phyloP scores from a whole-genome alignment of 768 basidiomycete genomes.

The Piloderma croceum region DNA sequence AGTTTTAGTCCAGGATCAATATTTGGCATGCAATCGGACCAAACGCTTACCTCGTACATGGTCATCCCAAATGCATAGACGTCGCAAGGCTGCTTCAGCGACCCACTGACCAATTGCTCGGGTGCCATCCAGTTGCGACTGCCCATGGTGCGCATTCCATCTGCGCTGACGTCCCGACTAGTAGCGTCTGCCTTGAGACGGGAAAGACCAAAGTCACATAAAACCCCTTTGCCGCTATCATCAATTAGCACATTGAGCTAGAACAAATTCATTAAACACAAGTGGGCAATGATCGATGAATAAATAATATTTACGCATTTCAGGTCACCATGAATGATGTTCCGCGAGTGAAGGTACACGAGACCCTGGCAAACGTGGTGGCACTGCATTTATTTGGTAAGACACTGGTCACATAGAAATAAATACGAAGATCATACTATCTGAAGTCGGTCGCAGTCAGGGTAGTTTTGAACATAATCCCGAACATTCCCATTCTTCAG shows the following conservation, averaged over 20 bases:
- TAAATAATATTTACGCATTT: neutral
- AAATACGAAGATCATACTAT: neutral
- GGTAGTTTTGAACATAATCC: conserved; percentile 7
- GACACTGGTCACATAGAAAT: neutral
- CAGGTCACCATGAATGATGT: conserved; percentile 4
- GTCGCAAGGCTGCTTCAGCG: conserved; percentile 11
- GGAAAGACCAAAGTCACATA: too few species aligned
- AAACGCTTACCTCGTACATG: conserved; percentile 19
- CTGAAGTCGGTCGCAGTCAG: conserved; percentile 1
- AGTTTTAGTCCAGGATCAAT: neutral
- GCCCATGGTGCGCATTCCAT: conserved; percentile 19
- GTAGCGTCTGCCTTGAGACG: conserved; percentile 12
- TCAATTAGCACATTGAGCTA: conserved; percentile 13
- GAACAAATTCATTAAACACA: too few species aligned
- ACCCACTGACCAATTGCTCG: conserved; percentile 9
- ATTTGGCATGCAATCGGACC: conserved; percentile 11
- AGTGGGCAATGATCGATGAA: too few species aligned
- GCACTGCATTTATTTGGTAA: conserved; percentile 1
- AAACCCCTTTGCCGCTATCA: conserved; percentile 7
- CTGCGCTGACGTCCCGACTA: too few species aligned
- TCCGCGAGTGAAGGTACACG: too few species aligned
- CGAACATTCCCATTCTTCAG: conserved; percentile 10
- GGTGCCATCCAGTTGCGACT: too few species aligned
- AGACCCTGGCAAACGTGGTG: conserved; percentile 10
- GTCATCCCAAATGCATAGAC: conserved; percentile 22